Evolutionary conservation across 2,329 filamentous ascomycete species (phyloP), one percentile per base, ranked within the genome.

Genomic region (Ophiocordyceps polyrhachis-furcata): DNA sequence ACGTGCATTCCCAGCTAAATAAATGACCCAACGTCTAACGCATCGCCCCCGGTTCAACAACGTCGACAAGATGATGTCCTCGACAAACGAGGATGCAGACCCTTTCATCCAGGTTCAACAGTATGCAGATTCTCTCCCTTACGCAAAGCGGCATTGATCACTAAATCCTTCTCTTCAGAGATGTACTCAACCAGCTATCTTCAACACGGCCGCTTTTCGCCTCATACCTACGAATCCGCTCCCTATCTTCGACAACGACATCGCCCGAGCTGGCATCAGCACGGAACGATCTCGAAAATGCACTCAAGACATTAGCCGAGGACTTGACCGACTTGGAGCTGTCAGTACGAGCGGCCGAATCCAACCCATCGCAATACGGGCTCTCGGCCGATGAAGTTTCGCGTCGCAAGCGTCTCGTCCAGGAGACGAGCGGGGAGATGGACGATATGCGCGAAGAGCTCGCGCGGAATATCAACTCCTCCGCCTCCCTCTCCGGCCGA

Each of bases 191-290:
- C 50, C 83, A 93, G 49, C 79, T 98, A 50, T 74, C 81, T 51
- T 77, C 76, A 14, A 83, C 85, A 44, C 81, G 89, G 11, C 81
- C 88, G 44, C 79, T 95, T 46, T 95, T 95, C 70, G 80, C 83
- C 50, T 95, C 88, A 15, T 98, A 94, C 68, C 75, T 94, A 40
- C 89, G 91, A 58, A 98, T 98, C 65, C 85, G 87, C 57, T 91
- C 87, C 41, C 80, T 93, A 23, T 75, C 80, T 47, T 80, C 79
- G 38, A 73, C 76, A 9, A 66, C 79, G 14, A 70, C 71, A 40
- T 88, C 84, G 17, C 87, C 86, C 13, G 91, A 98, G 60, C 84
- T 98, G 48, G 76, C 83, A 57, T 78, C 81, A 44, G 89, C 82
- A 41, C 74, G 80, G 46, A 59, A 73, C 46, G 83, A 88, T 52